These are phyloP conservation scores for Boletus coccyginus DNA, from an alignment of 768 basidiomycete species.

Conservation along the genomic window DNA sequence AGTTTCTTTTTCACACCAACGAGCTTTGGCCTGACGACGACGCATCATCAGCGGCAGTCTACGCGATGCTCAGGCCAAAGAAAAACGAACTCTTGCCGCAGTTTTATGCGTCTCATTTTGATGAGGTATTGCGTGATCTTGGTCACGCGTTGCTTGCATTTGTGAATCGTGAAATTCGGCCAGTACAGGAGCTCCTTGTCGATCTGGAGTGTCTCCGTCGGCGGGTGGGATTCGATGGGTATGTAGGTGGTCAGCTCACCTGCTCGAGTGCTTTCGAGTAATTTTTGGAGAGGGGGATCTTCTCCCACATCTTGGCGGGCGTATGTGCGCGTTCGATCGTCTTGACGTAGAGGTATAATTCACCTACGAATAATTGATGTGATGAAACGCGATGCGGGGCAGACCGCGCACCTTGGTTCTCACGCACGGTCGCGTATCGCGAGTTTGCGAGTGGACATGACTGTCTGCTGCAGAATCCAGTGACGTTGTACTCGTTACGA, in stretches of 20 bases:
- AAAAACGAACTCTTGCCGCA: conserved; percentile 75
- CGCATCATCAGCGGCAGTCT: neutral
- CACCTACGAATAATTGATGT: conserved; percentile 43
- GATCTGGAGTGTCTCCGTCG: conserved; percentile 52
- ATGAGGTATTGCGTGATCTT: conserved; percentile 99
- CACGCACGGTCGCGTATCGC: conserved; percentile 95
- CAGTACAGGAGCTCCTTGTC: conserved; percentile 95
- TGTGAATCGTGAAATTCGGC: conserved; percentile 97
- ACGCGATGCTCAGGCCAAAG: neutral
- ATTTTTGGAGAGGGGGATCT: conserved; percentile 87
- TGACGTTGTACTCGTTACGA: conserved; percentile 97
- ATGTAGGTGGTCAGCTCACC: conserved; percentile 42
- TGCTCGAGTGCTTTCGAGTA: conserved; percentile 95
- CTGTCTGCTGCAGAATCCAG: conserved; percentile 91
- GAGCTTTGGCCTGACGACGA: conserved; percentile 70
- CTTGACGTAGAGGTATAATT: conserved; percentile 92
- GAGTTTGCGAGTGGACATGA: conserved; percentile 99
- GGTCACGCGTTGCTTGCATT: conserved; percentile 98
- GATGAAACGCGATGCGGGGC: neutral
- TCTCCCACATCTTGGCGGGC: conserved; percentile 98
- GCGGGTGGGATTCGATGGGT: neutral
- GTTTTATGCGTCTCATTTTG: conserved; percentile 90
- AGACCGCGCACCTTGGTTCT: conserved; percentile 74
- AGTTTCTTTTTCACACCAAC: conserved; percentile 97
- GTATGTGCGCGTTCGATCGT: conserved; percentile 97